Base-by-base conservation (phyloP, 2,329 filamentous ascomycete species). In the Aspergillus quadrilineatus region DNA sequence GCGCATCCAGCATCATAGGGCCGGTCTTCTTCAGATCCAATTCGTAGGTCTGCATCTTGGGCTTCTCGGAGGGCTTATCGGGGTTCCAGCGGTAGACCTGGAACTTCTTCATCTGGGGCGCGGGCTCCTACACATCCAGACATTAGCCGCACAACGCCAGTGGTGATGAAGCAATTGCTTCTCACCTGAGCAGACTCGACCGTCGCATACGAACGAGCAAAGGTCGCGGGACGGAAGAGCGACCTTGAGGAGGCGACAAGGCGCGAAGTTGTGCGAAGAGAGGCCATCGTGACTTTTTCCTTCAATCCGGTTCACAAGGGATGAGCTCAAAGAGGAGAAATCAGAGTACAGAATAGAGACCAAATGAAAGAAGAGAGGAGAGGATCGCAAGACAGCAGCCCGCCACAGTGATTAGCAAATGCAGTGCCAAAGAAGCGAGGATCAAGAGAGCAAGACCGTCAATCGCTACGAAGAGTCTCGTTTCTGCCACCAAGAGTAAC, bases 21-120 rank as follows among this genome's bases (percentile, higher is more conserved):
- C 94, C 94, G 42, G 94, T 99, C 88, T 97, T 97, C 83, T 97
- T 97, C 68, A 99, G 80, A 74, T 99, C 94, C 70, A 99, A 82
- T 36, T 89, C 90, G 80, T 97, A 99, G 66, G 85, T 85, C 82
- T 99, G 92, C 90, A 99, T 96, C 75, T 82, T 84, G 60, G 94
- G 94, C 87, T 99, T 99, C 77, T 90, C 87, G 70, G 87, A 86
- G 57, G 94, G 94, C 73, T 87, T 84, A 73, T 97, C 94, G 60
- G 94, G 94, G 75, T 95, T 96, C 94, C 94, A 99, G 75, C 94
- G 87, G 86, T 99, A 99, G 82, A 99, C 89, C 78, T 96, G 89
- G 85, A 99, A 99, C 50, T 89, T 92, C 88, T 97, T 97, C 80
- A 89, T 86, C 68, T 82, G 83, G 45, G 85, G 77, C 58, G 82